phyloP scores from a whole-genome alignment of 768 basidiomycete species.

The Boletus edulis region DNA sequence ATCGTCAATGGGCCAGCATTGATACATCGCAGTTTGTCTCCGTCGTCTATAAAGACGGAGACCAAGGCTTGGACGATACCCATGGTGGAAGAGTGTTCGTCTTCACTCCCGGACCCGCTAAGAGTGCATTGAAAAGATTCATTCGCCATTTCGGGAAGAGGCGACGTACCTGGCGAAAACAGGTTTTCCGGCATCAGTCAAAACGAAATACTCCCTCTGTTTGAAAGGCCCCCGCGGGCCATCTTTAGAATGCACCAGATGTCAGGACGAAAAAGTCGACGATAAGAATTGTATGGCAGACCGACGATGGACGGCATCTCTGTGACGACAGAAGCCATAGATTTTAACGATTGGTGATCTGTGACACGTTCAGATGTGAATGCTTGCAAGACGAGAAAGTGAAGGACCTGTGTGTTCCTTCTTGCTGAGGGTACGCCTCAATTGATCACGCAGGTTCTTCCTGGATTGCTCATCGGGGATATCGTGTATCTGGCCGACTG shows the following conservation, averaged over 20 bases:
- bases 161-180: slow-evolving; percentile 78
- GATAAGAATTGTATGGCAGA: slow-evolving; percentile 10
- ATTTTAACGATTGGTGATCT: slow-evolving; percentile 16
- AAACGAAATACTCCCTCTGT: slow-evolving; percentile 82
- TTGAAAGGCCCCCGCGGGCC: slow-evolving; percentile 29
- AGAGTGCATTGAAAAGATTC: background rate
- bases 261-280: slow-evolving; percentile 4
- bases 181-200: slow-evolving; percentile 97
- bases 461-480: slow-evolving; percentile 57
- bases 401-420: slow-evolving; percentile 46
- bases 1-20: slow-evolving; percentile 82
- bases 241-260: slow-evolving; percentile 3
- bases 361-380: background rate
- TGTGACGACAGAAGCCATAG: slow-evolving; percentile 26
- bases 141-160: background rate
- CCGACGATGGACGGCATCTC: slow-evolving; percentile 33
- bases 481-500: slow-evolving; percentile 42
- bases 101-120: slow-evolving; percentile 54
- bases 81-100: slow-evolving; percentile 72
- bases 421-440: slow-evolving; percentile 62
- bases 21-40: slow-evolving; percentile 82
- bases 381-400: slow-evolving; percentile 5
- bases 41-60: slow-evolving; percentile 92
- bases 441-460: slow-evolving; percentile 65
- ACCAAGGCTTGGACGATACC: slow-evolving; percentile 95